These are phyloP conservation scores for Trichoderma hamatum DNA, from an alignment of 2,329 filamentous ascomycete species.

Conservation along the genomic window DNA sequence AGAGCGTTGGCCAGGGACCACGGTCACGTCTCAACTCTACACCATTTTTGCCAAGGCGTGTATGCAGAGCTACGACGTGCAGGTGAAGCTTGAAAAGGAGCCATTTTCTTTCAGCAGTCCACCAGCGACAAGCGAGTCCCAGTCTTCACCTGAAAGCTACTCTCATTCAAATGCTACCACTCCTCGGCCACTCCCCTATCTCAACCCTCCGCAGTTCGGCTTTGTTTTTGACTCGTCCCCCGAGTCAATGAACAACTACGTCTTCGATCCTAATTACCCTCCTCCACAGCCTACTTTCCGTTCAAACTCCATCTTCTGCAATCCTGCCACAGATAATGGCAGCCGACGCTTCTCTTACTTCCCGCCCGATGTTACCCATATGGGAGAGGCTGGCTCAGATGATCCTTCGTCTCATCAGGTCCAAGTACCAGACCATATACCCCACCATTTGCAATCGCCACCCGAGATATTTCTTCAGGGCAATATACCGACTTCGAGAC, in stretches of 20 bases:
- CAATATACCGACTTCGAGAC: constrained; percentile 38
- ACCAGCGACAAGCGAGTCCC: constrained; percentile 38
- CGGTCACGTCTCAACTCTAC: constrained; percentile 82
- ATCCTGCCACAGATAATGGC: constrained; percentile 56
- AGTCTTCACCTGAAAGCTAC: constrained; percentile 39
- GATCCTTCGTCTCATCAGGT: constrained; percentile 41
- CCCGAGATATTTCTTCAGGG: constrained; percentile 47
- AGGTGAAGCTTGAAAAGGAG: constrained; percentile 36
- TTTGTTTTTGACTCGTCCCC: constrained; percentile 60
- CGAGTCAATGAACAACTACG: constrained; percentile 54
- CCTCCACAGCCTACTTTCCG: constrained; percentile 59
- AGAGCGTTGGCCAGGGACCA: constrained; percentile 88
- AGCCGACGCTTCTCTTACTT: constrained; percentile 67
- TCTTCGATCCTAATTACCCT: constrained; percentile 48
- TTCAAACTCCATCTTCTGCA: constrained; percentile 68
- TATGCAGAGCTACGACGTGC: constrained; percentile 79
- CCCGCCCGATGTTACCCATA: constrained; percentile 56
- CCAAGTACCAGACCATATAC: constrained; percentile 37
- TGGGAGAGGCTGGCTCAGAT: constrained; percentile 40
- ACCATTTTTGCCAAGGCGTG: constrained; percentile 83
- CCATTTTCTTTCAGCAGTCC: constrained; percentile 42
- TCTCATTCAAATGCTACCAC: constrained; percentile 36
- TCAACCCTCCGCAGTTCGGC: constrained; percentile 58
- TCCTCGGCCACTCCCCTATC: constrained; percentile 45
- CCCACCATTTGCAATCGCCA: constrained; percentile 47